These are phyloP conservation scores for Teratosphaeria pseudoeucalypti DNA, from an alignment of 2,329 filamentous ascomycete species.

Conservation along the genomic window DNA sequence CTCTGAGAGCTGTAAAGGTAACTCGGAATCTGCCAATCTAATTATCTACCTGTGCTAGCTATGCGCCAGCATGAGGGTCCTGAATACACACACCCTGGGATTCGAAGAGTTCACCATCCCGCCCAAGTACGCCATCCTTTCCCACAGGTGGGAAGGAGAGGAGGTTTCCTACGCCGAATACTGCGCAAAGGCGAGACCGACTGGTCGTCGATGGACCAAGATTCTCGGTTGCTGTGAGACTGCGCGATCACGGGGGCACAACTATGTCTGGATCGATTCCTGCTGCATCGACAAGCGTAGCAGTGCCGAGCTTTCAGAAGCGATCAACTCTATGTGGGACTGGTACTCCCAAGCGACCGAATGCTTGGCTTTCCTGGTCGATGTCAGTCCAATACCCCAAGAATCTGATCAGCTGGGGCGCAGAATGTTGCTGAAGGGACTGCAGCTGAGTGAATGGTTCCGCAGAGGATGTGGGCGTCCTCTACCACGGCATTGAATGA, in stretches of 20 bases:
- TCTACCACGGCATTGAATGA: neutral
- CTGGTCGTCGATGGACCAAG: neutral
- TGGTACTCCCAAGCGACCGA: neutral
- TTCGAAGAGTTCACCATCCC: neutral
- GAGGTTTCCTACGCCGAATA: conserved; percentile 5
- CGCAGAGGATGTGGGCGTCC: neutral
- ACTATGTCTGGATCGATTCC: conserved; percentile 14
- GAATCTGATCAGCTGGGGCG: neutral
- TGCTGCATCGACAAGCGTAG: conserved; percentile 13
- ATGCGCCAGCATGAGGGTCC: neutral
- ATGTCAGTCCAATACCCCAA: neutral
- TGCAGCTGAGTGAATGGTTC: conserved; percentile 1
- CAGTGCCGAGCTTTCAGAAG: conserved; percentile 5
- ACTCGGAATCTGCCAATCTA: too few species aligned
- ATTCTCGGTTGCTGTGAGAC: neutral
- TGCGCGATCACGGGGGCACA: neutral
- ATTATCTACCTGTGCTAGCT: neutral
- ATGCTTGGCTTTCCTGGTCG: neutral
- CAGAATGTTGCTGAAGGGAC: neutral
- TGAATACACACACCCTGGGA: neutral
- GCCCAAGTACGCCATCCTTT: conserved; percentile 14
- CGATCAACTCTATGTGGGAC: conserved; percentile 5
- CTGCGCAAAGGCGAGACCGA: neutral
- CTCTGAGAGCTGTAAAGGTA: too few species aligned
- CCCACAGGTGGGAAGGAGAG: conserved; percentile 12